Evolutionary conservation across 257 asterid genomes (phyloP).

Genomic region (Gentiana macrophylla): DNA sequence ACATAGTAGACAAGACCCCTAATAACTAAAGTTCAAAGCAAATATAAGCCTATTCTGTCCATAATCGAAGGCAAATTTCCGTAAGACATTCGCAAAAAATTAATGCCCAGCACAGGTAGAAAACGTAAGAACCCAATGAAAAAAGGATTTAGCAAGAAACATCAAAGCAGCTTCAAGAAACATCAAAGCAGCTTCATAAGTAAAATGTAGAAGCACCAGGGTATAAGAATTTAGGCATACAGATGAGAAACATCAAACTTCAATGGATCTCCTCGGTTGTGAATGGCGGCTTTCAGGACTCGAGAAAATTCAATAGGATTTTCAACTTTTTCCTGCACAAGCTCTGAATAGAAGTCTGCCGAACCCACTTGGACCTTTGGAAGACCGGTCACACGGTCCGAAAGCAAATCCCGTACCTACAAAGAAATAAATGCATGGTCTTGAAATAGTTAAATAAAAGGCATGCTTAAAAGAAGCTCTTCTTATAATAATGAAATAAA

Average conservation of each 20-base stretch:
- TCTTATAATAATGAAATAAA: conserved; percentile 4
- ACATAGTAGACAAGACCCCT: too few relatives aligned
- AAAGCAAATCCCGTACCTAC: conserved; percentile 82
- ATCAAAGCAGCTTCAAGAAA: background rate
- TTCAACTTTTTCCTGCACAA: conserved; percentile 76
- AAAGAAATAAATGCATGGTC: conserved; percentile 19
- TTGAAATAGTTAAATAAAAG: conserved; percentile 18
- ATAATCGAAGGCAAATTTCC: too few relatives aligned
- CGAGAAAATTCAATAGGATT: conserved; percentile 81
- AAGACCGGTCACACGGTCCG: conserved; percentile 48
- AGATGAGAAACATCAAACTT: conserved; percentile 76
- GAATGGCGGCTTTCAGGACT: conserved; percentile 75
- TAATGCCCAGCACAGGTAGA: too few relatives aligned
- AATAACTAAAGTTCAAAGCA: too few relatives aligned
- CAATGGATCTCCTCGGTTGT: conserved; percentile 59
- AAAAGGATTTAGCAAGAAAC: background rate
- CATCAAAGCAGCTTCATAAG: background rate
- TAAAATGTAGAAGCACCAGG: conserved; percentile 5
- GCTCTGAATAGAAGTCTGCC: conserved; percentile 46
- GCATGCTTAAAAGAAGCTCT: conserved; percentile 3
- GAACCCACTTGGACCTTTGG: conserved; percentile 56
- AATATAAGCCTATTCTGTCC: too few relatives aligned
- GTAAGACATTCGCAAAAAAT: too few relatives aligned
- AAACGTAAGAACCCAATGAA: background rate
- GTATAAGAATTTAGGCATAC: conserved; percentile 44